Base-by-base conservation (phyloP, 805 yeast genomes). In the Candida ficus region DNA sequence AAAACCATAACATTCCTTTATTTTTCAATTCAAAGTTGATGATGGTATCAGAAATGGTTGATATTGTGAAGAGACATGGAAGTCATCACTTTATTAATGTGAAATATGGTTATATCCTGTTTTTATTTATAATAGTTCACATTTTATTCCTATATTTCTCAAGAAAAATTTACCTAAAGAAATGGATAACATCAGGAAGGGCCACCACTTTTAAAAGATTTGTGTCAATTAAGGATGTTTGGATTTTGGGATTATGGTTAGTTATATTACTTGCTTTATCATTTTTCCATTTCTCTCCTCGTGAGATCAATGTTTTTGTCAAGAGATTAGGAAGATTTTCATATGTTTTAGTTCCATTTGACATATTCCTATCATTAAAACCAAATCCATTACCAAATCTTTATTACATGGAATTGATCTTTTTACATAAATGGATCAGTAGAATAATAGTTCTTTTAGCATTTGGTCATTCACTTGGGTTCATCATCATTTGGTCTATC, bases 361-460 rank as follows among this genome's bases (percentile, higher is more conserved):
- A 76, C 47, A 61, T 82, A 3, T 66, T 75, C 29, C 52, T 83
- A 14, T 76, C 75, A 2, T 50, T 81, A 12, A 65, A 81, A 41
- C 87, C 88, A 2, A 62, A 70, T n/a, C 71, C 72, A 29, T 53
- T 71, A 39, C 68, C 67, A 4, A 53, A 62, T 39, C 73, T 57
- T 54, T 52, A 72, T 38, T 84, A 84, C 51, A 56, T 80, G 43
- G 76, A 74, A 38, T 61, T 75, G 12, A 52, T 84, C 11, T 66
- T 66, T 16, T 50, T 83, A 8, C 95, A 84, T 55, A 82, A 81
- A 51, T 83, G 91, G 90, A 48, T 81, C 1, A 79, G 89, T 4
- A 63, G 91, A 43, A 29, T 78, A 2, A 70, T 81, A 18, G 54
- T 78, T 1, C 44, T 67, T 0, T 54, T 71, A 25, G 70, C 71